Percentiles rank a stretch among this genome's conserved stretches.
Conservation (phyloP, 176 grass and related monocot genomes). For the Avena eriantha region DNA sequence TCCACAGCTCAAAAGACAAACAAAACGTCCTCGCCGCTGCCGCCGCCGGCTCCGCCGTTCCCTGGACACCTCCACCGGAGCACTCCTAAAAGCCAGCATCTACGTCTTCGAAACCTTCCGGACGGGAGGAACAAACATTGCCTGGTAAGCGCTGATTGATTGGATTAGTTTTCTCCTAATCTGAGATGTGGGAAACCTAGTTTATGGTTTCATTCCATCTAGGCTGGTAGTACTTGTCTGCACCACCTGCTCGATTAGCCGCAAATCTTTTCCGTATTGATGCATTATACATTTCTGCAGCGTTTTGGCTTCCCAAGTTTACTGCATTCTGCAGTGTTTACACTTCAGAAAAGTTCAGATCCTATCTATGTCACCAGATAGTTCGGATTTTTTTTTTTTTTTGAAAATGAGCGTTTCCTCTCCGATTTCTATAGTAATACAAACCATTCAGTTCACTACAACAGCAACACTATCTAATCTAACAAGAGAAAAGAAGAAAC, state of each 20-base stretch:
- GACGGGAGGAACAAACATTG: not conserved
- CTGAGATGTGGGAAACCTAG: not conserved
- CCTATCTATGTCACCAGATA: slow-evolving; percentile 10
- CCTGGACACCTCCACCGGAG: not conserved
- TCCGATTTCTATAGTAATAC: too few relatives aligned
- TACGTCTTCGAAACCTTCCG: not conserved
- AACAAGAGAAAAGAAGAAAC: too few relatives aligned
- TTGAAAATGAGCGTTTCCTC: too few relatives aligned
- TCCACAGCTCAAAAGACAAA: too few relatives aligned
- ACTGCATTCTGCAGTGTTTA: not conserved
- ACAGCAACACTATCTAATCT: too few relatives aligned
- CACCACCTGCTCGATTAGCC: not conserved
- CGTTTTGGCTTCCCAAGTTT: not conserved
- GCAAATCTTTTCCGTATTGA: not conserved
- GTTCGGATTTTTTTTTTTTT: too few relatives aligned
- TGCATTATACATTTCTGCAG: not conserved
- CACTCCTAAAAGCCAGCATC: not conserved
- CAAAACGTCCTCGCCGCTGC: too few relatives aligned
- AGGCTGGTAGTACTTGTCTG: not conserved
- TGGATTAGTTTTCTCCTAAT: not conserved
- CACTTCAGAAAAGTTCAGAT: not conserved
- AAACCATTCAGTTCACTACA: too few relatives aligned
- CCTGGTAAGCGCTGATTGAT: slow-evolving; percentile 1
- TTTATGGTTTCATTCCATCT: not conserved
- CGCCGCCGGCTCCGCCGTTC: not conserved